Evolutionary conservation across 805 yeast species (phyloP), one percentile per base, ranked within the genome.

Genomic region (Starmerella gropengiesseri): DNA sequence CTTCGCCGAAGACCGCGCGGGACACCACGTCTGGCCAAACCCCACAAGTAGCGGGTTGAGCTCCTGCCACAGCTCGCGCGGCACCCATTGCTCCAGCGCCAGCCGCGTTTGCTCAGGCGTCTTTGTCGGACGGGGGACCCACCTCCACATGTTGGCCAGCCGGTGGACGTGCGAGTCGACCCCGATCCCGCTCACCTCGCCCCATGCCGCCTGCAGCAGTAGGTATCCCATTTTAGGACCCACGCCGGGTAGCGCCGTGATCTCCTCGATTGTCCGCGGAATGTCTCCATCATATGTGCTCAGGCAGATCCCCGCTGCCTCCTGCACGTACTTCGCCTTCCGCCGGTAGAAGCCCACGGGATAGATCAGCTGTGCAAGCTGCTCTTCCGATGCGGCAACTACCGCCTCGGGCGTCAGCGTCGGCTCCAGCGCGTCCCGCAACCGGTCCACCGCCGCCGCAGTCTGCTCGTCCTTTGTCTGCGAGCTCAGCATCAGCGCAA

Each of bases 171-270:
- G 97, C 3, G 84, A 87, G 58, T 87, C 97, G 9, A 87, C 95
- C 7, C 96, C 95, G n/a, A 87, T 83, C 0, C 96, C 96, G 12
- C 67, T 64, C 41, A 70, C 77, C 31, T 68, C 65, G 17, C 65
- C 64, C 95, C 95, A 86, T 0, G 91, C 94, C 31, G 75, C 72
- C 54, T 85, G 94, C 45, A 85, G 64, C 1, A 87, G 68, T 30
- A 87, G 62, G 57, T 73, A 81, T 0, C 93, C 94, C 97, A 87
- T 87, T 59, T 87, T 87, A 7, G 95, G 95, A 0, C 97, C 97
- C 3, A 87, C 94, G 0, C 97, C 97, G 0, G 95, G 95, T 25
- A 87, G 63, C 0, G 71, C 60, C 5, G 73, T 67, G 40, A 87
- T 67, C 1, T 78, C 87, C 6, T 71, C 75, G 7, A 81, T 68